These are phyloP conservation scores for Crithidia brevicula DNA, from an alignment of 208 protist genomes.

Conservation along the genomic window DNA sequence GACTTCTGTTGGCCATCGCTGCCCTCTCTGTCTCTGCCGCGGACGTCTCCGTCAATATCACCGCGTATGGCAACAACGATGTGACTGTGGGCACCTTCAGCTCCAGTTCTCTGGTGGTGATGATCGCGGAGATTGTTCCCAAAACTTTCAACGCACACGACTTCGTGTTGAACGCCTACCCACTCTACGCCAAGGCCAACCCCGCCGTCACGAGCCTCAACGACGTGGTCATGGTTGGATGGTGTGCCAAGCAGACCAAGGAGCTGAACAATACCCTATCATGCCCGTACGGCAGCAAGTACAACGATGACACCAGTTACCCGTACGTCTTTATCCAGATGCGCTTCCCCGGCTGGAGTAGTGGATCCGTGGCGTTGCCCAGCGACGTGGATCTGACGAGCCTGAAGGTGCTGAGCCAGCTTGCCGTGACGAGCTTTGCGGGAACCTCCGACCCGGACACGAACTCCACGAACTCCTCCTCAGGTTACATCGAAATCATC, in stretches of 20 bases:
- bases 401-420: neutral
- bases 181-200: constrained; percentile 6
- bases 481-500: constrained; percentile 10
- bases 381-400: neutral
- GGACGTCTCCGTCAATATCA: constrained; percentile 7
- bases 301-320: constrained; percentile 3
- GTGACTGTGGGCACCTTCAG: constrained; percentile 7
- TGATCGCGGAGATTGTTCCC: neutral
- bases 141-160: neutral
- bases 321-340: constrained; percentile 16
- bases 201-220: constrained; percentile 9
- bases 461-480: neutral
- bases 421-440: neutral
- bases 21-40: neutral
- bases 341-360: constrained; percentile 17
- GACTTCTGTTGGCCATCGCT: constrained; percentile 6
- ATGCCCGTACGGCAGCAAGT: constrained; percentile 5
- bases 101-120: neutral
- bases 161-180: constrained; percentile 11
- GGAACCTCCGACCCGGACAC: constrained; percentile 14
- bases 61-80: constrained; percentile 22
- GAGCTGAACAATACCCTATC: constrained; percentile 16
- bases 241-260: constrained; percentile 6
- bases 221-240: constrained; percentile 19
- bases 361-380: neutral